Percentiles rank a stretch among this genome's conserved stretches.
These are phyloP conservation scores for Colletotrichum spinosum DNA, from an alignment of 2,329 filamentous ascomycete species.

Conservation along the genomic window DNA sequence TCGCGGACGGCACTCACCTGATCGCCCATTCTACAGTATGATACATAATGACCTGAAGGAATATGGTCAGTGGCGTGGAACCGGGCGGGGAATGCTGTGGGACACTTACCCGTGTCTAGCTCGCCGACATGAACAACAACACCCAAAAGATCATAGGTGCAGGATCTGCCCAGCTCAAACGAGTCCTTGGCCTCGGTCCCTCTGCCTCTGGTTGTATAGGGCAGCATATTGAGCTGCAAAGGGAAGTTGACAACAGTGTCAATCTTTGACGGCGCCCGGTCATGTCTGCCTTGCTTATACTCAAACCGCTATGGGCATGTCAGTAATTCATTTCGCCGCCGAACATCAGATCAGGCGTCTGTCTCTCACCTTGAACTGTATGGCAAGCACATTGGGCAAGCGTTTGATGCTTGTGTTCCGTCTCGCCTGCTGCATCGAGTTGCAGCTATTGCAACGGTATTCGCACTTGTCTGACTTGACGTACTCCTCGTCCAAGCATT, in stretches of 20 bases:
- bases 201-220: slow-evolving; percentile 80
- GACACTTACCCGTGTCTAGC: slow-evolving; percentile 90
- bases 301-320: slow-evolving; percentile 70
- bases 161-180: slow-evolving; percentile 70
- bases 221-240: slow-evolving; percentile 87
- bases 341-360: neutral
- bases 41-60: slow-evolving; percentile 77
- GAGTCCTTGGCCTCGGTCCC: slow-evolving; percentile 61
- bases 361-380: slow-evolving; percentile 84
- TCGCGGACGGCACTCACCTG: slow-evolving; percentile 59
- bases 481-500: slow-evolving; percentile 88
- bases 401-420: slow-evolving; percentile 88
- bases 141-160: slow-evolving; percentile 87
- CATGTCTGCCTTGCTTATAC: slow-evolving; percentile 73
- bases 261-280: slow-evolving; percentile 84
- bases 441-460: slow-evolving; percentile 87
- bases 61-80: neutral
- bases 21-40: slow-evolving; percentile 86
- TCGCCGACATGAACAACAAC: slow-evolving; percentile 95
- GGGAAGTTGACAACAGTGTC: slow-evolving; percentile 89
- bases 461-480: slow-evolving; percentile 89
- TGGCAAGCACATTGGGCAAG: slow-evolving; percentile 87
- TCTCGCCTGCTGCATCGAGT: slow-evolving; percentile 80
- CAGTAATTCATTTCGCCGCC: neutral
- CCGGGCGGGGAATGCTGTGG: too few species aligned